phyloP scores from a whole-genome alignment of 1,139 yeast genomes.

The Debaryomyces psychrophilus region DNA sequence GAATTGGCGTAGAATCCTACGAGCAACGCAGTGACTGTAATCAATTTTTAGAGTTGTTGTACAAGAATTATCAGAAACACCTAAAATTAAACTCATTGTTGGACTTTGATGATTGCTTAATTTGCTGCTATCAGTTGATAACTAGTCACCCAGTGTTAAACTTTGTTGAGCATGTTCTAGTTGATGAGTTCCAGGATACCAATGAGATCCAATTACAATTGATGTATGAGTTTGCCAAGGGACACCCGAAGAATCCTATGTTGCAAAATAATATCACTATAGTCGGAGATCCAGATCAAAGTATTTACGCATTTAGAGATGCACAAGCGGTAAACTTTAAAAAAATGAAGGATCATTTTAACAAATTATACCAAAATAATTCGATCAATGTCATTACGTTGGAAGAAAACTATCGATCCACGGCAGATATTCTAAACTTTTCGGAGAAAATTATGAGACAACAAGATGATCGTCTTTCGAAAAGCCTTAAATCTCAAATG shows the following conservation, averaged over 20 bases:
- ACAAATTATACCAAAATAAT: constrained; percentile 17
- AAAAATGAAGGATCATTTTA: constrained; percentile 55
- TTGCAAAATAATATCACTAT: constrained; percentile 63
- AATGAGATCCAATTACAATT: constrained; percentile 73
- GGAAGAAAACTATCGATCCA: constrained; percentile 79
- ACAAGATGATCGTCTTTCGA: constrained; percentile 49
- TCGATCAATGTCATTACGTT: constrained; percentile 44
- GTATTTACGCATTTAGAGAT: constrained; percentile 85
- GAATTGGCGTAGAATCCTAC: constrained; percentile 43
- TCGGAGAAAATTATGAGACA: constrained; percentile 72
- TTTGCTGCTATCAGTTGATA: constrained; percentile 57
- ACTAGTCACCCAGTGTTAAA: constrained; percentile 46
- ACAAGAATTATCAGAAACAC: constrained; percentile 53
- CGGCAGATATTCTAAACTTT: constrained; percentile 61
- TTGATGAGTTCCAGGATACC: constrained; percentile 96
- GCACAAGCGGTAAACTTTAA: constrained; percentile 73
- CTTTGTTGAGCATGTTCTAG: constrained; percentile 68
- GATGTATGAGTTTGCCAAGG: constrained; percentile 59
- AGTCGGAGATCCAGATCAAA: constrained; percentile 97
- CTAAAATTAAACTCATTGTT: constrained; percentile 47
- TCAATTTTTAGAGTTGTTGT: constrained; percentile 36
- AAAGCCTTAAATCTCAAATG: constrained; percentile 52
- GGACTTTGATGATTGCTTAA: constrained; percentile 85
- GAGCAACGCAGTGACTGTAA: constrained; percentile 16
- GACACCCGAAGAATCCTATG: constrained; percentile 25